Conservation (phyloP, 768 basidiomycete genomes). For the Austroboletus eburneus region DNA sequence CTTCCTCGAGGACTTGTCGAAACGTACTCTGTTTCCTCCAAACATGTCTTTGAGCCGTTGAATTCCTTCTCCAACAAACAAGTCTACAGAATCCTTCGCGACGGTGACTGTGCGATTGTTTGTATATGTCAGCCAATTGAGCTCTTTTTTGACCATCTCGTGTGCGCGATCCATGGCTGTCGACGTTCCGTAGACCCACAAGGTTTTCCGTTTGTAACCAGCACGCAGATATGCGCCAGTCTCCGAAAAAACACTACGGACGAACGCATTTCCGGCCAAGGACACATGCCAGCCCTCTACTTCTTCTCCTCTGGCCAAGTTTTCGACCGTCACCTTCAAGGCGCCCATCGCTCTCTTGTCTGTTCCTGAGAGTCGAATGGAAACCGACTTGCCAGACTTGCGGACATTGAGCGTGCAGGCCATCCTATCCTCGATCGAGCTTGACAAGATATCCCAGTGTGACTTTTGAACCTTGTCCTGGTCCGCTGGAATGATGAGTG, state of each 20-base stretch:
- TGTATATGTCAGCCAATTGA: conserved; percentile 46
- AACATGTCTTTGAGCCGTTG: conserved; percentile 47
- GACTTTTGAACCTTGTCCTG: conserved; percentile 50
- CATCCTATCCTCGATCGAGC: conserved; percentile 33
- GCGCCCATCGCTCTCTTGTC: conserved; percentile 51
- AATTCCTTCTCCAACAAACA: conserved; percentile 49
- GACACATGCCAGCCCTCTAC: conserved; percentile 50
- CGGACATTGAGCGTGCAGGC: conserved; percentile 33
- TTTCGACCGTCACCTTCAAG: conserved; percentile 58
- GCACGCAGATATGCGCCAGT: conserved; percentile 41
- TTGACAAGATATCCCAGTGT: conserved; percentile 45
- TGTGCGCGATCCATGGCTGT: conserved; percentile 39
- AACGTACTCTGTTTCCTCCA: conserved; percentile 49
- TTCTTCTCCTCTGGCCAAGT: conserved; percentile 46
- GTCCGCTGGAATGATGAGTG: conserved; percentile 41
- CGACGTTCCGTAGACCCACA: conserved; percentile 46
- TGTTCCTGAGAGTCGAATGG: conserved; percentile 46
- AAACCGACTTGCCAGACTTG: conserved; percentile 24
- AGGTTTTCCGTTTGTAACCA: conserved; percentile 42
- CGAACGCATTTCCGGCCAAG: conserved; percentile 34
- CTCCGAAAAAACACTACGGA: conserved; percentile 30
- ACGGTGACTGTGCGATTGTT: conserved; percentile 39
- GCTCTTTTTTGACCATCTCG: conserved; percentile 42
- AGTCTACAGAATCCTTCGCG: conserved; percentile 39
- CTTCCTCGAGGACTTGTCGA: conserved; percentile 39